These are phyloP conservation scores for Colletotrichum musae DNA, from an alignment of 2,329 filamentous ascomycete species.

Conservation along the genomic window DNA sequence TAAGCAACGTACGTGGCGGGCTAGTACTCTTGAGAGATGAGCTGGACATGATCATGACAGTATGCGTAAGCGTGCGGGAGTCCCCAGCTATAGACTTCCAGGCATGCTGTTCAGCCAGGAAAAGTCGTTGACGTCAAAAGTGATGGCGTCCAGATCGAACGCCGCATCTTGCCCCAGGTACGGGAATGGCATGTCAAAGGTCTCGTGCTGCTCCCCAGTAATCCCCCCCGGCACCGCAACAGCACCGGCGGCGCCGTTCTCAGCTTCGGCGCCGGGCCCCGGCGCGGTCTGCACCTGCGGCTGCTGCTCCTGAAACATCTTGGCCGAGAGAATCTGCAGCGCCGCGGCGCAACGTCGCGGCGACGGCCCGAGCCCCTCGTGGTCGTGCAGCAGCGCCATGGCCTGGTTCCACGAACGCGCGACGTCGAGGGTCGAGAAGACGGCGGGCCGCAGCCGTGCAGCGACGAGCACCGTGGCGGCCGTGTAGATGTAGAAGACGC, in stretches of 20 bases:
- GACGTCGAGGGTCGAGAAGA: conserved; percentile 47
- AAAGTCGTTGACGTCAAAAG: conserved; percentile 51
- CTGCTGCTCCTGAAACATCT: conserved; percentile 48
- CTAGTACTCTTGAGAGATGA: not conserved
- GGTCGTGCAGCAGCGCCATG: conserved; percentile 50
- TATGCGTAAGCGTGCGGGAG: not conserved
- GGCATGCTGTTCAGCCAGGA: conserved; percentile 52
- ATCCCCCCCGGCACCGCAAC: not conserved
- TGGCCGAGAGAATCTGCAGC: conserved; percentile 52
- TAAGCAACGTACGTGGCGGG: not conserved
- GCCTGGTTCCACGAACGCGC: conserved; percentile 51
- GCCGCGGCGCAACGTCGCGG: conserved; percentile 51
- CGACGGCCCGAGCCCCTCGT: conserved; percentile 52
- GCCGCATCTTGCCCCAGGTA: conserved; percentile 28
- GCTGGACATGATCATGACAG: not conserved
- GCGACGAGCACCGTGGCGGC: conserved; percentile 54
- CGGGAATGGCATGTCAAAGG: conserved; percentile 30
- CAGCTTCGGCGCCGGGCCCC: not conserved
- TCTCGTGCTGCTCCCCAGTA: conserved; percentile 23
- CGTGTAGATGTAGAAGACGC: conserved; percentile 55
- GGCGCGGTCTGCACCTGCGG: not conserved
- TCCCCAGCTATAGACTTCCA: conserved; percentile 47
- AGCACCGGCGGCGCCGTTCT: not conserved
- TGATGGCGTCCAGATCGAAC: conserved; percentile 47
- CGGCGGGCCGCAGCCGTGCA: conserved; percentile 51